Percentiles rank a stretch among this genome's conserved stretches.
phyloP scores from a whole-genome alignment of 208 protist species.

The Naegleria gruberi region DNA sequence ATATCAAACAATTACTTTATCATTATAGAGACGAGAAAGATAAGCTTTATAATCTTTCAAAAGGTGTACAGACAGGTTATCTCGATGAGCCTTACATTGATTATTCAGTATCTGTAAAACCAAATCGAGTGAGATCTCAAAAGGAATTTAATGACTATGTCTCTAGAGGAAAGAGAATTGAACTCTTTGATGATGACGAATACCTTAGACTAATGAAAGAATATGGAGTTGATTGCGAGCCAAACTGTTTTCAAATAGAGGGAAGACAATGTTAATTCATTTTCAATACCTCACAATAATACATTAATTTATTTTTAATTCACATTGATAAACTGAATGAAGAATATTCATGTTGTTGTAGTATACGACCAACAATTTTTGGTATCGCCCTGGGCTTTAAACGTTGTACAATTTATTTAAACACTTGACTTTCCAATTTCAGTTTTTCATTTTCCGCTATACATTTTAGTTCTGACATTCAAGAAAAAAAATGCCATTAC shows the following conservation, averaged over 20 bases:
- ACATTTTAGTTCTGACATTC: no score
- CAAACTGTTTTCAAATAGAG: background rate
- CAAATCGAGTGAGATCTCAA: no score
- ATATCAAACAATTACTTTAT: background rate
- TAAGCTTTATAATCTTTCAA: background rate
- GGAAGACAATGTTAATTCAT: background rate
- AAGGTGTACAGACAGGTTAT: background rate
- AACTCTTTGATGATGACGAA: background rate
- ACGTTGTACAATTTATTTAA: no score
- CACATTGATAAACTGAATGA: no score
- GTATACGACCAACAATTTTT: no score
- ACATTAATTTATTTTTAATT: no score
- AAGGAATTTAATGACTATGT: background rate
- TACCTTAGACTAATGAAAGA: background rate
- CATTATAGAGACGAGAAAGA: background rate
- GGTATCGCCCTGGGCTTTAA: no score
- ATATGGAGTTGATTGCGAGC: background rate
- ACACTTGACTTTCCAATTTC: no score
- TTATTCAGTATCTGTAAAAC: no score
- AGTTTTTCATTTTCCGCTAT: no score
- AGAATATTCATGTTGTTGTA: no score
- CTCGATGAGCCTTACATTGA: background rate
- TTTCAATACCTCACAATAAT: no score
- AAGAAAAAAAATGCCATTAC: background rate
- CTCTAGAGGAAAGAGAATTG: background rate